Base-by-base conservation (phyloP, 1,284 basidiomycete genomes). In the Sanghuangporus baumii region DNA sequence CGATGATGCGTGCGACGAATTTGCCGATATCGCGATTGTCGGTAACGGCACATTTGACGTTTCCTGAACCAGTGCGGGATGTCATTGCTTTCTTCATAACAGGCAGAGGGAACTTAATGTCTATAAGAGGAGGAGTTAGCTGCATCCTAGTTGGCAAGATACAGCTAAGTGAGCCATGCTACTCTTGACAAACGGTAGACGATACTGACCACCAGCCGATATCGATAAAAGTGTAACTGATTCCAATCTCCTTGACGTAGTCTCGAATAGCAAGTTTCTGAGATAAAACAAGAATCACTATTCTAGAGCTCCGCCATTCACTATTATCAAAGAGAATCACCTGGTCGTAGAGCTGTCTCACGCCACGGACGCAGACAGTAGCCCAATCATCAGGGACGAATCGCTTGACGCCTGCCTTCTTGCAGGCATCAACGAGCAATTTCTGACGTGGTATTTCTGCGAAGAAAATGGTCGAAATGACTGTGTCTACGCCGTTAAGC, bases 1-100 rank as follows among this genome's bases (percentile, higher is more conserved):
- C 47, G 43, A 67, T 59, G 55, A 67, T 66, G n/a, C 59, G 55
- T 34, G 59, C 58, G n/a, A 66, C 62, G 41, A 67, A 66, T 41
- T 56, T 54, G 7, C 65, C 66, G 31, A 66, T 59, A 51, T 67
- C 66, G 34, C 26, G 41, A 3, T 6, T 12, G 40, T 63, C 54
- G 0, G 66, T 67, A 12, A 67, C 59, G 12, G 66, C 61, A 31
- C 16, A 54, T 23, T 66, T 67, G 20, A 67, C 59, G 38, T 61
- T 47, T 20, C 59, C 66, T 2, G 52, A 14, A 9, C 56, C 65
- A 57, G 40, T 41, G 37, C 48, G 26, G 8, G 37, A 9, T 34
- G 26, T 0, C 26, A 31, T 31, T 31, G 3, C 26, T 31, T 4
- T 31, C 26, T 46, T 55, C 9, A 46, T 43, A n/a, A 16, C 5